These are phyloP conservation scores for Tetrapisispora nanseiensis DNA, from an alignment of 805 yeast genomes.

Conservation along the genomic window DNA sequence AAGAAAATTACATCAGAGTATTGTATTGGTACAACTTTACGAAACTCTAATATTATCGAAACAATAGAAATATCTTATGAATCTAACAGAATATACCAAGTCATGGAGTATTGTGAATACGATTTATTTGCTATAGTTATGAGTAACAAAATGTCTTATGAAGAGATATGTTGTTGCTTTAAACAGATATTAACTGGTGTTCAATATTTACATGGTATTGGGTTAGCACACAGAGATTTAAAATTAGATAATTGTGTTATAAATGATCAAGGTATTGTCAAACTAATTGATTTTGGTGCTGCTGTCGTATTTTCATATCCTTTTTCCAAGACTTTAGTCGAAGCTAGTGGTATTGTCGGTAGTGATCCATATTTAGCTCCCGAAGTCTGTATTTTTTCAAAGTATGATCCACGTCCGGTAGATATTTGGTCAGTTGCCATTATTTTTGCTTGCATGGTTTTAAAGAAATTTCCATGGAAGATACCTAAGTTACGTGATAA, in stretches of 20 bases:
- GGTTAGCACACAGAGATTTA: slow-evolving; percentile 81
- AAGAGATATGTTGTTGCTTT: slow-evolving; percentile 80
- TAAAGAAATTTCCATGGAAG: slow-evolving; percentile 87
- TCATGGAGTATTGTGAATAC: slow-evolving; percentile 88
- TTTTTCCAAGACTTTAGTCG: slow-evolving; percentile 55
- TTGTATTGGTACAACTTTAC: slow-evolving; percentile 82
- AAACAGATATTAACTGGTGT: slow-evolving; percentile 75
- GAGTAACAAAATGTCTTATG: slow-evolving; percentile 75
- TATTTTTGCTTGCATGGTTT: slow-evolving; percentile 78
- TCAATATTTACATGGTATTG: slow-evolving; percentile 66
- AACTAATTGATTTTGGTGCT: slow-evolving; percentile 83
- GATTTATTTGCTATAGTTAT: slow-evolving; percentile 90
- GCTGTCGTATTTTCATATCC: slow-evolving; percentile 86
- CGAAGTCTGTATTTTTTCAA: slow-evolving; percentile 68
- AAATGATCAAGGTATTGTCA: slow-evolving; percentile 68
- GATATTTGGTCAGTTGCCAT: slow-evolving; percentile 88
- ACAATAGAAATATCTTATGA: slow-evolving; percentile 87
- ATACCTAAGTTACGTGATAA: slow-evolving; percentile 70
- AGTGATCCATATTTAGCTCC: slow-evolving; percentile 85
- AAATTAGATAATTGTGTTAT: slow-evolving; percentile 87
- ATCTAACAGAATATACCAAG: slow-evolving; percentile 72
- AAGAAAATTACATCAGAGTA: slow-evolving; percentile 89
- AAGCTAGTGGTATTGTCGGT: slow-evolving; percentile 73
- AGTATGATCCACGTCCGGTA: slow-evolving; percentile 81
- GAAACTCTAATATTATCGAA: slow-evolving; percentile 81